Percentiles rank a stretch among this genome's conserved stretches.
phyloP scores from a whole-genome alignment of 2,329 filamentous ascomycete species.

The Curvularia verruculosa region DNA sequence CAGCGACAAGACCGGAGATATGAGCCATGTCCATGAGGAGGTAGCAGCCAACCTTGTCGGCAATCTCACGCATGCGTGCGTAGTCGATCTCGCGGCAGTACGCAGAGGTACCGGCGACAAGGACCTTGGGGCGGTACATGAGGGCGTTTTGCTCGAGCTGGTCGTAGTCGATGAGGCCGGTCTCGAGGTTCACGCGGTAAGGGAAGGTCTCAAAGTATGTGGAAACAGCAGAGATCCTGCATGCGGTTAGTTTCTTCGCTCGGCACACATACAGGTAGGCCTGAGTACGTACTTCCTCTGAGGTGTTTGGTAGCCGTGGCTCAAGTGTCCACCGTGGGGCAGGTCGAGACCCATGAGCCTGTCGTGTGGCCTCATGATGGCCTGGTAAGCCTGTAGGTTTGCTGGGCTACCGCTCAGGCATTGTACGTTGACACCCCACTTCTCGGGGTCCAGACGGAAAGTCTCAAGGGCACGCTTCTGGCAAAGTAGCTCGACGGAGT shows the following conservation, averaged over 20 bases:
- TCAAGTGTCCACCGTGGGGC: constrained; percentile 91
- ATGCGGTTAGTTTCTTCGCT: constrained; percentile 18
- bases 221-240: constrained; percentile 90
- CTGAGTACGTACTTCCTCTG: constrained; percentile 73
- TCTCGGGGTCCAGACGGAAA: constrained; percentile 79
- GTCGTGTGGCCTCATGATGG: constrained; percentile 93
- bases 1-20: constrained; percentile 91
- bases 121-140: constrained; percentile 92
- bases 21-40: constrained; percentile 96
- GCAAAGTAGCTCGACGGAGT: constrained; percentile 85
- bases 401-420: constrained; percentile 85
- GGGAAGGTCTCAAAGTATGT: constrained; percentile 99
- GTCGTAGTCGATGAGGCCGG: constrained; percentile 93
- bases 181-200: constrained; percentile 88
- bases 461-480: constrained; percentile 88
- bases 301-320: constrained; percentile 96
- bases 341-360: constrained; percentile 96
- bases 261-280: background rate
- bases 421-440: constrained; percentile 98
- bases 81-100: constrained; percentile 98
- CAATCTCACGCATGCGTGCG: constrained; percentile 85
- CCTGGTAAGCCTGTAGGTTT: constrained; percentile 98
- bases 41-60: constrained; percentile 90
- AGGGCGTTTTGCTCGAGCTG: constrained; percentile 85
- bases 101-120: constrained; percentile 92